Base-by-base conservation (phyloP, 1,284 basidiomycete species). In the Pseudomicrostroma phylloplanum region DNA sequence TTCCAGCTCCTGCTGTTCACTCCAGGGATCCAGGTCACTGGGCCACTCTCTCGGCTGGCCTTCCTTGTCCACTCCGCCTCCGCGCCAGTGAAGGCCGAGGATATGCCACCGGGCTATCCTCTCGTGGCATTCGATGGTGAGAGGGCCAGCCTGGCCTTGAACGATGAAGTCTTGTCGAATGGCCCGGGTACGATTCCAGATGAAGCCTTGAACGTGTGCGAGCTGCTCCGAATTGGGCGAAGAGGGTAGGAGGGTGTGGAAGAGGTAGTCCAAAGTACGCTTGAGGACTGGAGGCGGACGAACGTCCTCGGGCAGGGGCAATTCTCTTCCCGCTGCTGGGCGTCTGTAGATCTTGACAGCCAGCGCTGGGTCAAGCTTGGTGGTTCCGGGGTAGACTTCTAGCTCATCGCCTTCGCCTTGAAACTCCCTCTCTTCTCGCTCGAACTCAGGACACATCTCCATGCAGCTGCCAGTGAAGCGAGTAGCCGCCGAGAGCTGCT, bases 291-390 rank as follows among this genome's bases (percentile, higher is more conserved):
- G 81, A 0, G 92, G 91, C 17, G 94, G 92, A 19, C 94, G 86
- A 57, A 98, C 83, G 77, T 98, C 94, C 0, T 91, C 92, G 1
- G 94, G 93, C 0, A 96, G 79, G 0, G 86, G 88, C 61, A 81
- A 74, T 78, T 92, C 91, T 80, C 94, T 90, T 2, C 94, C 93
- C 1, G 92, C 91, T 23, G 73, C 84, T 2, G 91, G 92, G 40
- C 94, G 88, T 73, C 94, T 91, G 78, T 94, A 98, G 72, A 89
- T 90, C 77, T 96, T 96, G 60, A 97, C 94, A 0, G 93, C 92
- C 57, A 88, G 86, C 42, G 83, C 82, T 66, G 92, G 91, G 73
- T 96, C 88, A 15, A 96, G 88, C 21, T 88, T 84, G 74, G 87
- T 79, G 19, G 81, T 76, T 26, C 80, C 78, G 6, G 75, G 71